phyloP scores from a whole-genome alignment of 176 grass and related monocot species.

The Hordeum vulgare region MorexV3_pseudomolecules_assembly NC_058520.1:415382898-415383397 shows the following conservation, averaged over 20 bases:
- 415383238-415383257: too few relatives aligned
- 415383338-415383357: neutral
- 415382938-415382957: neutral
- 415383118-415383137: conserved; percentile 8
- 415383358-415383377: neutral
- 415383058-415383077: conserved; percentile 17
- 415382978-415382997: neutral
- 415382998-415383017: conserved; percentile 9
- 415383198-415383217: too few relatives aligned
- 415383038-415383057: conserved; percentile 10
- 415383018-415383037: conserved; percentile 1
- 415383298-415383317: too few relatives aligned
- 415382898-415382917: conserved; percentile 28
- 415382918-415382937: conserved; percentile 45
- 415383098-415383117: conserved; percentile 8
- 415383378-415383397: neutral
- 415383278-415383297: neutral
- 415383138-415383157: neutral
- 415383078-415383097: neutral
- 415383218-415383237: too few relatives aligned
- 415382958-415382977: neutral
- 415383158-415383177: conserved; percentile 4
- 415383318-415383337: neutral
- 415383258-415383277: too few relatives aligned
- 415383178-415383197: neutral